These are phyloP conservation scores for Sugiyamaella castrensis DNA, from an alignment of 1,139 yeast species.

Conservation along the genomic window DNA sequence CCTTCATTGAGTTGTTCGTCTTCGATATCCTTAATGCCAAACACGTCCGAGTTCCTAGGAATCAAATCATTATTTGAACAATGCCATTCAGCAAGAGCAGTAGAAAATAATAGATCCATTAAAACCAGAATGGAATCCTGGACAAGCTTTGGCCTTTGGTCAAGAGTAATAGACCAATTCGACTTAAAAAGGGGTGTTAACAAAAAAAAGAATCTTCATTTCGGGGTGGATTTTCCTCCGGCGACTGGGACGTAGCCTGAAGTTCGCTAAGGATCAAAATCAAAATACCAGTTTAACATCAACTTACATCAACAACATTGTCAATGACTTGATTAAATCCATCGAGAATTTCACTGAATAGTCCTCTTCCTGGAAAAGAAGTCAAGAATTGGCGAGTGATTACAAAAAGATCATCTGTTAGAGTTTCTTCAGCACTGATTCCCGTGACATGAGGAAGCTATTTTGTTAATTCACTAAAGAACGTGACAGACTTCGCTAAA, in stretches of 20 bases:
- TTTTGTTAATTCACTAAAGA: background rate
- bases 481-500: no score
- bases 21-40: slow-evolving; percentile 6
- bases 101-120: slow-evolving; percentile 34
- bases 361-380: slow-evolving; percentile 25
- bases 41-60: background rate
- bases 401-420: slow-evolving; percentile 25
- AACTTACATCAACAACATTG: slow-evolving; percentile 21
- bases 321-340: slow-evolving; percentile 24
- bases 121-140: slow-evolving; percentile 34
- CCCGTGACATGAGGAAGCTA: slow-evolving; percentile 32
- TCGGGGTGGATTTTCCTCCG: no score
- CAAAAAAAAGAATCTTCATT: no score
- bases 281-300: background rate
- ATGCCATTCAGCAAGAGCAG: slow-evolving; percentile 37
- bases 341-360: slow-evolving; percentile 25
- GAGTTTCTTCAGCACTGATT: slow-evolving; percentile 29
- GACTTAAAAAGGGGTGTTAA: no score
- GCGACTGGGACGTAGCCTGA: no score
- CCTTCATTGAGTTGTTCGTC: slow-evolving; percentile 26
- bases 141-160: slow-evolving; percentile 29
- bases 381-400: slow-evolving; percentile 25
- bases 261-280: background rate
- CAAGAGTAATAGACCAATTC: slow-evolving; percentile 26
- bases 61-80: slow-evolving; percentile 22